phyloP scores from a whole-genome alignment of 2,329 filamentous ascomycete species.

The Trichoderma asperellum region DNA sequence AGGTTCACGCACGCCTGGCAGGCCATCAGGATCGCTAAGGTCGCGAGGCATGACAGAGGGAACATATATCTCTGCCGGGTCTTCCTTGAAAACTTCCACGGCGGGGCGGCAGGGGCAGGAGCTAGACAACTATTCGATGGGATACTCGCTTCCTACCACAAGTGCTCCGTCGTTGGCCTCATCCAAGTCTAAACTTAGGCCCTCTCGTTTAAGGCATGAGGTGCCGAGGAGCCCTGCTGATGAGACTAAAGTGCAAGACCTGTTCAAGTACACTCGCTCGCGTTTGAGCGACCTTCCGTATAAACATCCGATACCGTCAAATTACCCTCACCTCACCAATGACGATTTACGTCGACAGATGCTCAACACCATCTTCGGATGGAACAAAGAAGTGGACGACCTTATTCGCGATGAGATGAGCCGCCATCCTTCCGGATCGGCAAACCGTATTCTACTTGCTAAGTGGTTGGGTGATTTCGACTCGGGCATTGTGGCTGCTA shows the following conservation, averaged over 20 bases:
- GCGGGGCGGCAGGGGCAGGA: conserved; percentile 41
- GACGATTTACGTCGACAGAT: conserved; percentile 88
- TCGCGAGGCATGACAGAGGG: conserved; percentile 63
- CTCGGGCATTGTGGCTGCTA: conserved; percentile 77
- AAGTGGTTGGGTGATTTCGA: conserved; percentile 93
- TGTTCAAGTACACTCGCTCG: conserved; percentile 84
- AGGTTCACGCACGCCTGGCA: conserved; percentile 56
- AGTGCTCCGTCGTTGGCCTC: conserved; percentile 52
- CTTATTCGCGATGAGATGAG: conserved; percentile 84
- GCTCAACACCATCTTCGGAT: conserved; percentile 92
- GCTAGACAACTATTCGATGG: conserved; percentile 60
- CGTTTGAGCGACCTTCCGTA: conserved; percentile 84
- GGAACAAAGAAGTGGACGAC: conserved; percentile 81
- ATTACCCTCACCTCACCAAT: conserved; percentile 66
- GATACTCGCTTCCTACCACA: conserved; percentile 44
- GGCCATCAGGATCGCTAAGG: conserved; percentile 54
- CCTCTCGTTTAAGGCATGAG: conserved; percentile 79
- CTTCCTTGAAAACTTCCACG: conserved; percentile 49
- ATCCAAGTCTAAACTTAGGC: conserved; percentile 51
- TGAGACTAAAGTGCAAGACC: conserved; percentile 70
- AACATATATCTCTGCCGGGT: conserved; percentile 69
- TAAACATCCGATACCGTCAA: conserved; percentile 64
- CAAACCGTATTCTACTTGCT: conserved; percentile 78
- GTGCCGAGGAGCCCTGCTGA: conserved; percentile 75
- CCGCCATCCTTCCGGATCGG: conserved; percentile 72